Evolutionary conservation across 495 filamentous ascomycete species (phyloP), one percentile per base, ranked within the genome.

Genomic region (Podospora pseudocomata): DNA sequence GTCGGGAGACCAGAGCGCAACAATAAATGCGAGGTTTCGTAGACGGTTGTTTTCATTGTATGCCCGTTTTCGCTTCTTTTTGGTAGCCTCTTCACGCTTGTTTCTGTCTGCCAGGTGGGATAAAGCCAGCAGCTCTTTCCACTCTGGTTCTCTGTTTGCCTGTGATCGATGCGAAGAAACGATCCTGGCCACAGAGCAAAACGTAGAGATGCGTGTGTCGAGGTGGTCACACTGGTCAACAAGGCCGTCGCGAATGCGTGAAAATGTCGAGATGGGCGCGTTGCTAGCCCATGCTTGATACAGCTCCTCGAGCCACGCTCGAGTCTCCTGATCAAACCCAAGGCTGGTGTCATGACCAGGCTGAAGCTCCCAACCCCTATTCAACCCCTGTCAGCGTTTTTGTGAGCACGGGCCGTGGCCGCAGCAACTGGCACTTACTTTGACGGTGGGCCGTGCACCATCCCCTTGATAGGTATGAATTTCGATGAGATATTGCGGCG

Each of bases 31-130:
- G 13, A 62, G 60, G 28, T 62, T 62, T 19, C 60, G 60, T 18
- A 62, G 60, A 30, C 60, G 60, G 60, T 62, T 62, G 11, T 20
- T 34, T n/a, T 62, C 60, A 34, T 62, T 62, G 60, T 62, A 62
- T 62, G 60, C 60, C 60, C 60, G 60, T 27, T 62, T 62, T n/a
- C 60, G 60, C 60, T 62, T 62, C 60, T n/a, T 39, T 5, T 39
- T 5, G 34, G 34, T 39, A 39, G 34, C 11, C 34, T 11, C 34
- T 39, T 39, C 34, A 39, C 11, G 5, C 34, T 39, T 39, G 34
- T 11, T 6, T 11, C 34, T 39, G 2, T 39, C 34, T 39, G 11
- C 0, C 34, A n/a, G 0, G 18, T 16, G 9, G 5, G 6, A 7
- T 18, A 57, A 23, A 23, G 6, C 20, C 9, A 57, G 20, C 5